Percentiles rank a stretch among this genome's conserved stretches.
Evolutionary conservation across 1,139 yeast genomes (phyloP).

Genomic region (Magnusiomyces sp.): DNA sequence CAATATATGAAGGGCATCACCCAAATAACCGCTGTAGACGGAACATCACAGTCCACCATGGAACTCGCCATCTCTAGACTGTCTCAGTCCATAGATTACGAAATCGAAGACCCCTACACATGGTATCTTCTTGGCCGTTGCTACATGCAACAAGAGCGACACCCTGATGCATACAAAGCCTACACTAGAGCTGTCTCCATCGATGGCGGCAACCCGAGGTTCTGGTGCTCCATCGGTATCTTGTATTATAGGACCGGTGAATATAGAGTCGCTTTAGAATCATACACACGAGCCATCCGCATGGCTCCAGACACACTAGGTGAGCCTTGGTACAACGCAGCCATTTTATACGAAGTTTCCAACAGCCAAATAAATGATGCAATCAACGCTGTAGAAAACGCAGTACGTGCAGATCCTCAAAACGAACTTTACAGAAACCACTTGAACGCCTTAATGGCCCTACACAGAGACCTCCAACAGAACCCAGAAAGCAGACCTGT

Average conservation of each 20-base stretch:
- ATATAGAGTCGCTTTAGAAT: constrained; percentile 93
- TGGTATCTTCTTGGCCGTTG: constrained; percentile 97
- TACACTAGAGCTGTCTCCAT: constrained; percentile 98
- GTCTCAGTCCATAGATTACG: constrained; percentile 85
- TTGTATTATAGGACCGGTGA: constrained; percentile 92
- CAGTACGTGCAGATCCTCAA: constrained; percentile 88
- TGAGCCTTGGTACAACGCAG: constrained; percentile 98
- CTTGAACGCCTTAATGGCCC: constrained; percentile 32
- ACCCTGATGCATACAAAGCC: constrained; percentile 93
- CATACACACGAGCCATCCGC: constrained; percentile 92
- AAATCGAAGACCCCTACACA: constrained; percentile 84
- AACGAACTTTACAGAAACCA: constrained; percentile 92
- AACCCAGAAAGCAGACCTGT: constrained; percentile 1
- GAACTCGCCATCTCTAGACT: no score
- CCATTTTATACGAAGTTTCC: constrained; percentile 93
- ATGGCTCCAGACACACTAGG: constrained; percentile 81
- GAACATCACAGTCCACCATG: constrained; percentile 56
- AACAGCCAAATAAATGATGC: constrained; percentile 94
- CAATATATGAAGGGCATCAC: no score
- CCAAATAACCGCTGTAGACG: constrained; percentile 35
- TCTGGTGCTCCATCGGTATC: constrained; percentile 98
- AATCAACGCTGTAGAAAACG: constrained; percentile 91
- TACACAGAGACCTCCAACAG: constrained; percentile 7
- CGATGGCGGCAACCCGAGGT: constrained; percentile 92
- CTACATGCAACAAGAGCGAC: constrained; percentile 92